Evolutionary conservation across 83 land plant genomes (phyloP).

Genomic region (Thuja plicata): DNA sequence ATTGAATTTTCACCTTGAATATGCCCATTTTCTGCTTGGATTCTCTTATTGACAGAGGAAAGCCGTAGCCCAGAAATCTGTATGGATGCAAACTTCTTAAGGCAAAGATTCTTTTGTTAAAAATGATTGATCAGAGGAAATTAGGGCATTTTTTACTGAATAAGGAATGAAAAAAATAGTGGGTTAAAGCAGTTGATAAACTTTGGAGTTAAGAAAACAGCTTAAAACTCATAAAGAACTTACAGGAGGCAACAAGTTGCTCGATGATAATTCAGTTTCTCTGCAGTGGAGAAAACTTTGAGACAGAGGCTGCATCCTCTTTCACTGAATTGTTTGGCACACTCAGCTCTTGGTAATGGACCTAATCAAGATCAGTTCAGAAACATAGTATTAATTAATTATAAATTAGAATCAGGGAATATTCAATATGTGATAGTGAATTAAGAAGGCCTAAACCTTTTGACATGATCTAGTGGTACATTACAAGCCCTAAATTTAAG

Average conservation of each 20-base stretch:
- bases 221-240: not conserved
- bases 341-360: slow-evolving; percentile 9
- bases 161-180: not conserved
- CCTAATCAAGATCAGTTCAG: not conserved
- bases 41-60: not conserved
- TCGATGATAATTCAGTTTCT: not conserved
- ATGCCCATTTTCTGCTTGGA: not conserved
- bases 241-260: not conserved
- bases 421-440: not conserved
- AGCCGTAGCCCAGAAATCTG: not conserved
- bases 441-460: not conserved
- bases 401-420: not conserved
- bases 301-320: slow-evolving; percentile 15
- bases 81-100: not conserved
- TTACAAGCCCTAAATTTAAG: too few species aligned
- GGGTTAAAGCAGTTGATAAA: not conserved
- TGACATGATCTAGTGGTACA: not conserved
- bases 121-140: not conserved
- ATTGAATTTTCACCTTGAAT: not conserved
- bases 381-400: not conserved
- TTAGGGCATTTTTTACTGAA: not conserved
- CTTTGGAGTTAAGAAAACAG: not conserved
- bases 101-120: not conserved
- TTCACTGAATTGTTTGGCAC: slow-evolving; percentile 10
- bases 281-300: not conserved